Conservation (phyloP, 305 asterid species). For the Fraxinus baroniana region DNA sequence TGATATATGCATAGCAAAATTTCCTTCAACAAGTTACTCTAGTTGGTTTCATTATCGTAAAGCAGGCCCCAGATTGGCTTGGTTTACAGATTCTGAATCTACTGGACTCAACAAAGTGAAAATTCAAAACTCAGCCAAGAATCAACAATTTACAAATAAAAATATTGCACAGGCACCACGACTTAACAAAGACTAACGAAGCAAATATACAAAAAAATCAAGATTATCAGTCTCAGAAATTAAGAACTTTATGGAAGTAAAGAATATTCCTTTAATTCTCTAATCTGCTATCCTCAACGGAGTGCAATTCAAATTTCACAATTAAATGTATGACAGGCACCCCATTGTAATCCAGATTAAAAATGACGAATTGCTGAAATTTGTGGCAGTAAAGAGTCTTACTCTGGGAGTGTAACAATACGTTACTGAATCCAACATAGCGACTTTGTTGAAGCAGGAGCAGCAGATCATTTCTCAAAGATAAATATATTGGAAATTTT, state of each 20-base stretch:
- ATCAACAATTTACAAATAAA: background rate
- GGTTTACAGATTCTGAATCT: background rate
- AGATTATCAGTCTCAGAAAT: background rate
- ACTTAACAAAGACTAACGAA: background rate
- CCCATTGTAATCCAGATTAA: background rate
- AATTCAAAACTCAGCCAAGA: background rate
- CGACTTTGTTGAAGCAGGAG: conserved; percentile 33
- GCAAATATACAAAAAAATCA: background rate
- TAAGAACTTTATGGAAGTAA: conserved; percentile 4
- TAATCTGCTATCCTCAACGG: background rate
- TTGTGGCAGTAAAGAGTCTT: conserved; percentile 14
- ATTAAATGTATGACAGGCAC: background rate
- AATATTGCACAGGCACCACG: background rate
- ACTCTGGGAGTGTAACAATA: conserved; percentile 40
- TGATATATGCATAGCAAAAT: background rate
- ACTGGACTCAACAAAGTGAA: background rate
- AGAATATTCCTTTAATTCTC: background rate
- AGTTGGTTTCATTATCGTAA: background rate
- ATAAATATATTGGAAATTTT: background rate
- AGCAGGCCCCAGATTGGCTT: background rate
- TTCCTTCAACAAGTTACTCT: background rate
- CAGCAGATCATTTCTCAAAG: background rate
- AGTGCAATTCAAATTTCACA: background rate
- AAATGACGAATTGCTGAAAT: background rate
- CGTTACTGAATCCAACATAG: conserved; percentile 44